These are phyloP conservation scores for Marsdenia floribunda DNA, from an alignment of 257 asterid genomes.

Conservation along the genomic window DNA sequence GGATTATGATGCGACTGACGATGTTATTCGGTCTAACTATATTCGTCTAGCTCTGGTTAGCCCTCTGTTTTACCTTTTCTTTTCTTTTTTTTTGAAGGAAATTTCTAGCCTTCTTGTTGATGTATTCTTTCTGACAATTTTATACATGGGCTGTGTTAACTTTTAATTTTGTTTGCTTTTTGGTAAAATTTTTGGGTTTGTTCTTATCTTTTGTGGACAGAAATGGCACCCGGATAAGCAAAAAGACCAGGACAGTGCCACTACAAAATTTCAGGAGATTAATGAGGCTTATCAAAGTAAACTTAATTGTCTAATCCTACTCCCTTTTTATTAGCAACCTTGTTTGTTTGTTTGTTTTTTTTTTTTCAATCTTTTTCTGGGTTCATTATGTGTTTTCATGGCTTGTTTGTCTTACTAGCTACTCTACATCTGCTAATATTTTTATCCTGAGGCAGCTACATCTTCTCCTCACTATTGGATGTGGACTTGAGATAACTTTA, in stretches of 20 bases:
- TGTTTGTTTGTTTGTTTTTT: no score
- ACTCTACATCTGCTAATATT: background rate
- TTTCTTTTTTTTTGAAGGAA: background rate
- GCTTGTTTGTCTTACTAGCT: background rate
- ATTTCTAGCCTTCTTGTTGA: background rate
- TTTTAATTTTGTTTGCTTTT: background rate
- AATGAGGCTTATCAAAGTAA: slow-evolving; percentile 88
- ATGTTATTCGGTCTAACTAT: slow-evolving; percentile 72
- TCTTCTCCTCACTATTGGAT: background rate
- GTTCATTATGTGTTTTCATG: background rate
- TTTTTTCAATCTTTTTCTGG: background rate
- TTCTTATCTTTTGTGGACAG: slow-evolving; percentile 27
- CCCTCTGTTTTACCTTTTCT: slow-evolving; percentile 1
- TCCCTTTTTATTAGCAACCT: background rate
- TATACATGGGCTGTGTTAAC: background rate
- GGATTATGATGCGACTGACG: slow-evolving; percentile 88
- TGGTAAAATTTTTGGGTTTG: background rate
- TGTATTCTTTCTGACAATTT: background rate
- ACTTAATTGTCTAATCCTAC: background rate
- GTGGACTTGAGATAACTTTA: background rate
- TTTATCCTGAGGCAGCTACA: background rate
- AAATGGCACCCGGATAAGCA: slow-evolving; percentile 98
- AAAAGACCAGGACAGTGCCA: slow-evolving; percentile 54
- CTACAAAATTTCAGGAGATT: slow-evolving; percentile 85
- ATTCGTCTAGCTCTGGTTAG: slow-evolving; percentile 91